phyloP scores from a whole-genome alignment of 2,329 filamentous ascomycete genomes.

The Dothideomycetidae sp. region DNA sequence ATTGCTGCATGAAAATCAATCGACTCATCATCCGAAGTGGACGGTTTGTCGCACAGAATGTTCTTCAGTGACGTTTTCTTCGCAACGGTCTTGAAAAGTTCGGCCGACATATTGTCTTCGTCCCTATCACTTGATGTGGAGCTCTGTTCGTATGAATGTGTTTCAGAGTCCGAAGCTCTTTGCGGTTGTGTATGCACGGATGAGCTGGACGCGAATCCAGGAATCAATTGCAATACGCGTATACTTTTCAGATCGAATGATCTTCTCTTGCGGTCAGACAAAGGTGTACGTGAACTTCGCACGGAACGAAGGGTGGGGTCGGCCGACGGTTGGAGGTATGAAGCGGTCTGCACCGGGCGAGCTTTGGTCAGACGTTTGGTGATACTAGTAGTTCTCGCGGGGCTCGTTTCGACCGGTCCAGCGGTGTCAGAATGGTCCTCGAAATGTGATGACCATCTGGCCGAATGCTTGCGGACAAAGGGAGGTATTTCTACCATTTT shows the following conservation, averaged over 20 bases:
- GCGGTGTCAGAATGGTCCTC: conserved; percentile 3
- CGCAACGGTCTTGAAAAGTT: conserved; percentile 7
- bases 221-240: conserved; percentile 2
- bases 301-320: conserved; percentile 2
- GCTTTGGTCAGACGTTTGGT: conserved; percentile 7
- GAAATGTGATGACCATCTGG: conserved; percentile 4
- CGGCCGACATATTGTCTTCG: conserved; percentile 7
- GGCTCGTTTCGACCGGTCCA: conserved; percentile 7
- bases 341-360: neutral
- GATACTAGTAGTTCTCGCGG: conserved; percentile 6
- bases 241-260: conserved; percentile 7
- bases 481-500: conserved; percentile 9
- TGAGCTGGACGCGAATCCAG: neutral
- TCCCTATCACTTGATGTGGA: too few relatives aligned
- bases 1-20: conserved; percentile 34
- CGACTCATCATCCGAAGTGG: conserved; percentile 1
- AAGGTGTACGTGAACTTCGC: neutral
- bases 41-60: conserved; percentile 6
- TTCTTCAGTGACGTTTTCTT: conserved; percentile 9
- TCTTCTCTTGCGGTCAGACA: conserved; percentile 3
- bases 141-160: too few relatives aligned
- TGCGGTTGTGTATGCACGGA: neutral
- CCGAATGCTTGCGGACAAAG: conserved; percentile 8
- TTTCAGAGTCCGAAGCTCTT: too few relatives aligned
- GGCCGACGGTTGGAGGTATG: neutral